Base-by-base conservation (phyloP, 148 eudicot genomes). In the Rhododendron vialii region DNA sequence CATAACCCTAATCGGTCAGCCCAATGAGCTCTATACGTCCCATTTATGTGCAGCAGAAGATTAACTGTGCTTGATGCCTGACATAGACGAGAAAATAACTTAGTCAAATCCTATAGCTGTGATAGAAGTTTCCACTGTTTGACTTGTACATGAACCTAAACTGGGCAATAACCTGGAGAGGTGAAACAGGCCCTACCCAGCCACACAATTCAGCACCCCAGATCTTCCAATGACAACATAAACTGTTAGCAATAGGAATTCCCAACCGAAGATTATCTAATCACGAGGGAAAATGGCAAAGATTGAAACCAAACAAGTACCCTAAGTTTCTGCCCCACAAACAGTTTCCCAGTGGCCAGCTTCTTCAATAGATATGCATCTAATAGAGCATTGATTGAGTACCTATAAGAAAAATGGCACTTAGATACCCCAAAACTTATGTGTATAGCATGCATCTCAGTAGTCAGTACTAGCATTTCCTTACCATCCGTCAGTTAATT, bases 401-500 rank as follows among this genome's bases (percentile, higher is more conserved):
- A 97, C 96, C 96, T 94, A 77, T 36, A 59, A 87, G 82, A 87
- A 45, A 84, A 53, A 82, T 78, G 65, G 36, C 79, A 82, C 38
- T 38, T 82, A 22, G 13, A 78, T 50, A 20, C 59, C 84, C 47
- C 55, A 22, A 76, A 30, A 74, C 71, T 41, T 41, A 80, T 43
- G 35, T 48, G 53, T 85, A 86, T 5, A 57, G 57, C 84, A 41
- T 35, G 77, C 51, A 77, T 59, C 83, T 53, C 38, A 79, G 59
- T 45, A 45, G 81, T 53, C 38, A 79, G 59, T 45, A 45, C 35
- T 28, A 78, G 35, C 22, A 59, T 57, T 26, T 84, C 84, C 91
- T 90, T 86, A 94, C 99, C 99, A 97, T 63, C 99, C 99, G 88
- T 97, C 99, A 82, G 98, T 97, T 85, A 97, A 88, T 87, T 97